Conservation (phyloP, 2,329 filamentous ascomycete genomes). For the Paraconiothyrium sp. region DNA sequence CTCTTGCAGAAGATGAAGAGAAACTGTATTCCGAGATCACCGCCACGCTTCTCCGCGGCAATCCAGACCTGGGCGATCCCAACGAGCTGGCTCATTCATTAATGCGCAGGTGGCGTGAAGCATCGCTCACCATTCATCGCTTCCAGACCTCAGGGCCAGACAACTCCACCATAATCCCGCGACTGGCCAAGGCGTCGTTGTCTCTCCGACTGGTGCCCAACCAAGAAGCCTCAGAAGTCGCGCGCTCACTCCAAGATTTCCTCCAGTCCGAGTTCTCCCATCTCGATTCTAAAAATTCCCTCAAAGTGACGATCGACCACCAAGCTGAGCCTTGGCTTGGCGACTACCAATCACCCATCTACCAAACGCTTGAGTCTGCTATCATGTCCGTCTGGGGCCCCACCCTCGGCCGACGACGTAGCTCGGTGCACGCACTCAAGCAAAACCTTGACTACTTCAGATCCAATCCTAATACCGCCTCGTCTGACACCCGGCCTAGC, state of each 20-base stretch:
- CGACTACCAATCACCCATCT: constrained; percentile 89
- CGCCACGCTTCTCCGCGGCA: constrained; percentile 75
- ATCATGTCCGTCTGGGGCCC: constrained; percentile 86
- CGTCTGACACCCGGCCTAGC: constrained; percentile 27
- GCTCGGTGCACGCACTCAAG: constrained; percentile 28
- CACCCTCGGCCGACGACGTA: constrained; percentile 47
- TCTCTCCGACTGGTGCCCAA: constrained; percentile 93
- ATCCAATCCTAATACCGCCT: not conserved
- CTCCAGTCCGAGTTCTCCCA: constrained; percentile 75
- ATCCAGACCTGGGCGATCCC: constrained; percentile 70
- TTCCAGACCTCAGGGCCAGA: constrained; percentile 90
- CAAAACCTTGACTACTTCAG: constrained; percentile 18
- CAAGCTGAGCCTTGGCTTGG: constrained; percentile 96
- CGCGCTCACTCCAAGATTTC: constrained; percentile 71
- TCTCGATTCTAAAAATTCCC: constrained; percentile 81
- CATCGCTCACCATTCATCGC: constrained; percentile 91
- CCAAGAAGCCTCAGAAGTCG: constrained; percentile 84
- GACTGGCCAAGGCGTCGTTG: constrained; percentile 85
- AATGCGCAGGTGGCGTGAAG: constrained; percentile 94
- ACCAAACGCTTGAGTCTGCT: constrained; percentile 84
- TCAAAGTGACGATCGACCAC: constrained; percentile 87
- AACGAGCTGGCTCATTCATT: constrained; percentile 82
- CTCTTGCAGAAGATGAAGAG: constrained; percentile 78
- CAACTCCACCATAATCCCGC: constrained; percentile 90
- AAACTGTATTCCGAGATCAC: constrained; percentile 86